phyloP scores from a whole-genome alignment of 768 basidiomycete genomes.

The Leucogyrophana mollusca region DNA sequence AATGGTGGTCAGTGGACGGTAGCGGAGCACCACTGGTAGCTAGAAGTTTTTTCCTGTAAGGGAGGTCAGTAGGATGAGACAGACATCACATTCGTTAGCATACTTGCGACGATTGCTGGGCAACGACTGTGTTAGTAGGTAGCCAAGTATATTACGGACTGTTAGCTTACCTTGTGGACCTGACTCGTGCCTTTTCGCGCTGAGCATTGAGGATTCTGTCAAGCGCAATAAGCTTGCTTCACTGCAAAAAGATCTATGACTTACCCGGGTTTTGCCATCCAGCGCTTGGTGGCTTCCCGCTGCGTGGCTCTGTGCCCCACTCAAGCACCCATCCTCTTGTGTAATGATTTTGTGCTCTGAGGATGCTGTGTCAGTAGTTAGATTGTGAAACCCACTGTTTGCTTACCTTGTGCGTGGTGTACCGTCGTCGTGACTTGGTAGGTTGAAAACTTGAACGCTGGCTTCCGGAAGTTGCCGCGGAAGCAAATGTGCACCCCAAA shows the following conservation, averaged over 20 bases:
- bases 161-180: neutral
- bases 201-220: neutral
- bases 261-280: conserved; percentile 1
- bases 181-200: neutral
- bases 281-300: neutral
- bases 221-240: neutral
- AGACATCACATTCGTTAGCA: too few relatives aligned
- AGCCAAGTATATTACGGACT: neutral
- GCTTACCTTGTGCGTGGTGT: too few relatives aligned
- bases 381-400: too few relatives aligned
- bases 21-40: too few relatives aligned
- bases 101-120: neutral
- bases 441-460: neutral
- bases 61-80: too few relatives aligned
- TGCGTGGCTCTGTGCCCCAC: neutral
- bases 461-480: neutral
- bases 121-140: neutral
- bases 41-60: too few relatives aligned
- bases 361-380: too few relatives aligned
- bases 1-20: too few relatives aligned
- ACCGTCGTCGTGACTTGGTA: too few relatives aligned
- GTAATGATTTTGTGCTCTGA: too few relatives aligned
- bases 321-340: too few relatives aligned
- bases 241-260: neutral
- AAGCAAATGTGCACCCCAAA: too few relatives aligned